Conservation (phyloP, 2,329 filamentous ascomycete species). For the Leptodontidium sp. region DNA sequence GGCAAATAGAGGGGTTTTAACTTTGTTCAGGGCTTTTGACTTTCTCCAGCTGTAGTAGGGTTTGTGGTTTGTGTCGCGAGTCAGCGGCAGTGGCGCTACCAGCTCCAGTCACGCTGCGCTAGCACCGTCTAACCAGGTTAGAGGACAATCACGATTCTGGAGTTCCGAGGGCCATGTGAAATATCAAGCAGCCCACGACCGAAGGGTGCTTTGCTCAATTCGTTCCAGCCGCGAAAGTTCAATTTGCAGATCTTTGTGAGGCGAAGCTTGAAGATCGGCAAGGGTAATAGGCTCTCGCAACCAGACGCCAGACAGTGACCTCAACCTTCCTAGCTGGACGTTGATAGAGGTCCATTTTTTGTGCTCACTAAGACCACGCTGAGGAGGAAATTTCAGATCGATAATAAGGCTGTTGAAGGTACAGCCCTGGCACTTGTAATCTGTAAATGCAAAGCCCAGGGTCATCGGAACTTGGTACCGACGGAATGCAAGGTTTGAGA, state of each 20-base stretch:
- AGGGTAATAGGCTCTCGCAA: neutral
- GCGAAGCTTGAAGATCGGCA: neutral
- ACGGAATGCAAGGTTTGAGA: neutral
- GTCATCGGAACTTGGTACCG: neutral
- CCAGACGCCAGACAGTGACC: neutral
- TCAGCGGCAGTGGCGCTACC: neutral
- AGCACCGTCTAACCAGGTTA: neutral
- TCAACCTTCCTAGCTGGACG: neutral
- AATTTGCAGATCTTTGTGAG: neutral
- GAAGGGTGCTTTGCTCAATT: neutral
- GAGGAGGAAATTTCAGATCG: conserved; percentile 5
- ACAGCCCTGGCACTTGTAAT: neutral
- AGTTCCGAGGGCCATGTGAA: neutral
- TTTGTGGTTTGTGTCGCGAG: conserved; percentile 11
- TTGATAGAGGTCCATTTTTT: neutral
- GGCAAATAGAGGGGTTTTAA: conserved; percentile 1
- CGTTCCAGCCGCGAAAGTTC: neutral
- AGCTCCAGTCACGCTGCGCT: neutral
- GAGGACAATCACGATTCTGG: neutral
- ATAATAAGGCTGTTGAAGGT: neutral
- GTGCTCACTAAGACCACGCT: neutral
- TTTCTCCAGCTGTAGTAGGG: neutral
- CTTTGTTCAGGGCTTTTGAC: neutral
- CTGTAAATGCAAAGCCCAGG: neutral
- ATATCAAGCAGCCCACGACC: conserved; percentile 3